Evolutionary conservation across 2,329 filamentous ascomycete species (phyloP), one percentile per base, ranked within the genome.

Genomic region (Fusarium mundagurra): DNA sequence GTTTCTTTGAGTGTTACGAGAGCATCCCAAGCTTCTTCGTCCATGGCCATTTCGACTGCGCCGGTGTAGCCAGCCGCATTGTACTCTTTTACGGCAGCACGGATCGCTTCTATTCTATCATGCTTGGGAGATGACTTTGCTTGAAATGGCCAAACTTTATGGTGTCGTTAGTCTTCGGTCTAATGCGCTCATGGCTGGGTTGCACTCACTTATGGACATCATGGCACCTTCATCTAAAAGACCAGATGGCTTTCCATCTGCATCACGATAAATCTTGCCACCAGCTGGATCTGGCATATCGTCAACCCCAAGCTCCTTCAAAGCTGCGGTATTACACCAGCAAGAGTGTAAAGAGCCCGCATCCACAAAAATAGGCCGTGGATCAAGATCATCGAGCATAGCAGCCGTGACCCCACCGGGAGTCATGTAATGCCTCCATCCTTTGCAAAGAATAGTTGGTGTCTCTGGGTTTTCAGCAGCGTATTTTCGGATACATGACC

Each of bases 1-100:
- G 51, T 22, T 17, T 81, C 75, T 22, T 81, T 83, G 8, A 89
- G 77, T 6, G 83, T 83, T 0, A 86, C 72, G 9, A 90, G 81
- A 1, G 84, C 82, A 39, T 86, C 85, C 88, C 88, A 90, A 3
- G 85, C 85, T 43, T 84, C 85, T 50, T 89, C 87, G 65, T 90
- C 88, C 88, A 90, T 90, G 39, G 88, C 88, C 88, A 90, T 90
- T 63, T 90, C 88, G 9, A 89, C 83, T 55, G 87, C 83, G 14
- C 88, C 87, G 0, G 88, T 90, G 72, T 87, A 89, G 1, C 88
- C 88, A 5, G 84, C 85, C 0, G 82, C 79, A 68, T 85, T 86
- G 73, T 89, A 90, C 4, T 85, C 83, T 4, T 82, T 74, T 20
- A 90, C 82, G 0, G 87, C 88, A 0, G 85, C 84, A 17, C 79